Conservation (phyloP, 768 basidiomycete genomes). For the Kwoniella dendrophila region DNA sequence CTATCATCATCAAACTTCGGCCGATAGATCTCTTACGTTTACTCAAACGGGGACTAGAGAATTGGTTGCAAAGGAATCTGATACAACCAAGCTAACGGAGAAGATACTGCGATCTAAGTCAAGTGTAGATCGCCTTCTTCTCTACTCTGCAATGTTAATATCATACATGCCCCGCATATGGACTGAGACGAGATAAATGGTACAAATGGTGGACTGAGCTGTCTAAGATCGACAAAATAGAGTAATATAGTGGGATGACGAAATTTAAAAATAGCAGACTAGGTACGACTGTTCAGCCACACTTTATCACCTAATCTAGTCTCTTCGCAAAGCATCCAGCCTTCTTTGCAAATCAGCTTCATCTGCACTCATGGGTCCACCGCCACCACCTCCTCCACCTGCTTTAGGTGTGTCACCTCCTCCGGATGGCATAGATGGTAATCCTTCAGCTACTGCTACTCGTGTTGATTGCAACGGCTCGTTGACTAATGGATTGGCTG, state of each 20-base stretch:
- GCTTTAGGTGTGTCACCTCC: constrained; percentile 58
- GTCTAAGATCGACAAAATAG: background rate
- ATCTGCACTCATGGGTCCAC: constrained; percentile 62
- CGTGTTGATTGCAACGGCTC: constrained; percentile 67
- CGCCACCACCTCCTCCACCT: constrained; percentile 40
- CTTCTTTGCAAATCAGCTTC: constrained; percentile 93
- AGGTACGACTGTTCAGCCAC: no score
- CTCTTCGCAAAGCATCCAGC: constrained; percentile 71
- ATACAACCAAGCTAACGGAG: background rate
- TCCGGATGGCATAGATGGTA: constrained; percentile 59
- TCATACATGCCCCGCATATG: background rate
- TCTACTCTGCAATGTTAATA: no score
- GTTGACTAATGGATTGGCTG: constrained; percentile 66
- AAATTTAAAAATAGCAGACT: background rate
- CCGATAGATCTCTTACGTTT: background rate
- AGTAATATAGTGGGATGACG: background rate
- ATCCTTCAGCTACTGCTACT: constrained; percentile 84
- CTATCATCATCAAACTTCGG: constrained; percentile 14
- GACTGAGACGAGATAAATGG: constrained; percentile 5
- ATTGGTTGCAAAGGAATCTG: background rate
- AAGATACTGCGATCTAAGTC: no score
- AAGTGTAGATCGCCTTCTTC: no score
- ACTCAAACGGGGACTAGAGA: no score
- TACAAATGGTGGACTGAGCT: constrained; percentile 7
- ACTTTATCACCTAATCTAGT: constrained; percentile 26